Conservation (phyloP, 306 rosid genomes). For the Canavalia ensiformis region DNA sequence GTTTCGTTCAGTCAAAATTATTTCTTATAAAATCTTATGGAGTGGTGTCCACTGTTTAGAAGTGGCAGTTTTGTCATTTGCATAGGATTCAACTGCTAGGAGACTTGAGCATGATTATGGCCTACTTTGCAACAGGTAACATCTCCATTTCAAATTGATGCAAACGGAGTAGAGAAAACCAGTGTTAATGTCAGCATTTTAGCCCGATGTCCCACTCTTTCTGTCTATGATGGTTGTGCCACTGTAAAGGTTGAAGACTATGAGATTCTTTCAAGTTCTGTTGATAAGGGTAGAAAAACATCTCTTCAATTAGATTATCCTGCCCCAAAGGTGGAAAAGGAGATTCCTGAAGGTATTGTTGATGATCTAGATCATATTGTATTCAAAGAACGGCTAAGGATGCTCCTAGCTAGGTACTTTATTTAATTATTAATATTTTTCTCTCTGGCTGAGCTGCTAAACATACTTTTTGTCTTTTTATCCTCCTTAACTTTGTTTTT, state of each 20-base stretch:
- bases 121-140: slow-evolving; percentile 54
- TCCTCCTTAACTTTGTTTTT: slow-evolving; percentile 17
- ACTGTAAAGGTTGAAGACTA: slow-evolving; percentile 55
- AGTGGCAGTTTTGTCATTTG: slow-evolving; percentile 43
- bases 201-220: slow-evolving; percentile 25
- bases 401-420: slow-evolving; percentile 72
- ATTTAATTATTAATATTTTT: slow-evolving; percentile 36
- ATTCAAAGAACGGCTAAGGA: slow-evolving; percentile 73
- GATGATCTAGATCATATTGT: slow-evolving; percentile 74
- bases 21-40: neutral
- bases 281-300: slow-evolving; percentile 48
- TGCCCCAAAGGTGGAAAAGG: slow-evolving; percentile 51
- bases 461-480: slow-evolving; percentile 11
- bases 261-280: slow-evolving; percentile 46
- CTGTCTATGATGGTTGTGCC: slow-evolving; percentile 48
- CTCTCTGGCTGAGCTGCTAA: slow-evolving; percentile 32
- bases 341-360: slow-evolving; percentile 50
- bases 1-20: slow-evolving; percentile 8
- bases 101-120: slow-evolving; percentile 48
- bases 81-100: slow-evolving; percentile 41
- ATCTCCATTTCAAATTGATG: slow-evolving; percentile 34
- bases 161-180: slow-evolving; percentile 41
- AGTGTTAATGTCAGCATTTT: slow-evolving; percentile 41
- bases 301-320: slow-evolving; percentile 51
- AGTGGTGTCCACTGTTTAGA: slow-evolving; percentile 32